Percentiles rank a stretch among this genome's conserved stretches.
These are phyloP conservation scores for Endothia cerciana DNA, from an alignment of 2,329 filamentous ascomycete genomes.

Conservation along the genomic window DNA sequence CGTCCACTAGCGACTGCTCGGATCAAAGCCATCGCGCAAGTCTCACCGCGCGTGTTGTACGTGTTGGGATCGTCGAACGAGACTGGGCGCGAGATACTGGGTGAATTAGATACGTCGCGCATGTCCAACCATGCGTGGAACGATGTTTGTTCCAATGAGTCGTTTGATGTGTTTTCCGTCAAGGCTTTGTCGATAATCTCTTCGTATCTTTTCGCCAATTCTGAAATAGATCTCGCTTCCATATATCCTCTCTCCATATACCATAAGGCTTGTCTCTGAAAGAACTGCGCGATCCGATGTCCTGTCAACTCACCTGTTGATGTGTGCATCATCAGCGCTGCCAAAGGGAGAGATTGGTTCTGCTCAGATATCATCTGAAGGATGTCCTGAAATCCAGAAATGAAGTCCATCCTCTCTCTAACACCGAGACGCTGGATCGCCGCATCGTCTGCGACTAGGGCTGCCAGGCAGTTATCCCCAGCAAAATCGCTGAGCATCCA, in stretches of 20 bases:
- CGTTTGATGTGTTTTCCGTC: background rate
- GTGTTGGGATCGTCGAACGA: constrained; percentile 12
- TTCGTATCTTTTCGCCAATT: background rate
- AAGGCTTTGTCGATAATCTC: background rate
- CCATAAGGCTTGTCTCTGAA: constrained; percentile 13
- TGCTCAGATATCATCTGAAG: constrained; percentile 8
- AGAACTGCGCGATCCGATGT: background rate
- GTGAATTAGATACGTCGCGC: background rate
- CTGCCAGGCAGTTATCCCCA: constrained; percentile 2
- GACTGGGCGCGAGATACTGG: constrained; percentile 8
- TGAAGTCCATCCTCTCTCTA: constrained; percentile 9
- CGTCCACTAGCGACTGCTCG: background rate
- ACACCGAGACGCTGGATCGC: background rate
- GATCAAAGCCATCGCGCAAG: constrained; percentile 4
- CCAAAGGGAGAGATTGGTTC: constrained; percentile 3
- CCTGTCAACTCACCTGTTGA: constrained; percentile 7
- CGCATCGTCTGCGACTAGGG: background rate
- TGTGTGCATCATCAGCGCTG: constrained; percentile 3
- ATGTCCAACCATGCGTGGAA: constrained; percentile 4
- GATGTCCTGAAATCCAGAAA: constrained; percentile 6
- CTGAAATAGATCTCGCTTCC: constrained; percentile 7
- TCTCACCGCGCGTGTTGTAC: constrained; percentile 3
- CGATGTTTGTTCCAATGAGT: background rate
- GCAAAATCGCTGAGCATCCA: background rate
- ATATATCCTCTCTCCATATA: constrained; percentile 7